Percentiles rank a stretch among this genome's conserved stretches.
Conservation (phyloP, 2,329 filamentous ascomycete species). For the Acarospora socialis region DNA sequence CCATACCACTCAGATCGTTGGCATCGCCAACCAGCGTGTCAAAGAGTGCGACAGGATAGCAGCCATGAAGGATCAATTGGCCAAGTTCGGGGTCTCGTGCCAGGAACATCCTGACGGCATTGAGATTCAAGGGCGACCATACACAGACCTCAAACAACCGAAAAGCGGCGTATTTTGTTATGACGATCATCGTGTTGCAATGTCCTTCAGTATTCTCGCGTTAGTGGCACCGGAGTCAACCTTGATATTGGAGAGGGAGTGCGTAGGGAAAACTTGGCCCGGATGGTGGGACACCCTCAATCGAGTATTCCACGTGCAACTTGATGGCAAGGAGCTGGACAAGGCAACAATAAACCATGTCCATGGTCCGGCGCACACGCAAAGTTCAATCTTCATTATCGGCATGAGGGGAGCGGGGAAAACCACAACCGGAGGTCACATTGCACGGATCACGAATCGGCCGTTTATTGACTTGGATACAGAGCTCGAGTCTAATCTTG, state of each 20-base stretch:
- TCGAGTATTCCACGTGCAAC: conserved; percentile 57
- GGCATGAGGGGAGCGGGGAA: conserved; percentile 97
- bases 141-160: conserved; percentile 38
- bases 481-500: conserved; percentile 62
- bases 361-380: conserved; percentile 22
- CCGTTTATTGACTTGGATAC: conserved; percentile 77
- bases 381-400: conserved; percentile 70
- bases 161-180: conserved; percentile 72
- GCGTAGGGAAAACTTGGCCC: conserved; percentile 94
- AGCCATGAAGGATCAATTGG: conserved; percentile 88
- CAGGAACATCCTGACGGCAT: conserved; percentile 92
- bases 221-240: conserved; percentile 56
- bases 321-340: conserved; percentile 60
- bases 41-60: conserved; percentile 96
- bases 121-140: conserved; percentile 45
- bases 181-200: conserved; percentile 92
- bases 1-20: conserved; percentile 65
- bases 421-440: conserved; percentile 82
- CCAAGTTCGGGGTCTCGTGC: conserved; percentile 81
- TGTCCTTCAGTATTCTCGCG: conserved; percentile 91
- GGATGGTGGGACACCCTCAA: conserved; percentile 93
- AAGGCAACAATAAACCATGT: no score
- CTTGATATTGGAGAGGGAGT: conserved; percentile 76
- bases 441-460: conserved; percentile 58
- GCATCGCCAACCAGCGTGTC: conserved; percentile 93